phyloP scores from a whole-genome alignment of 345 rosid genomes.

The Corymbia maculata region DNA sequence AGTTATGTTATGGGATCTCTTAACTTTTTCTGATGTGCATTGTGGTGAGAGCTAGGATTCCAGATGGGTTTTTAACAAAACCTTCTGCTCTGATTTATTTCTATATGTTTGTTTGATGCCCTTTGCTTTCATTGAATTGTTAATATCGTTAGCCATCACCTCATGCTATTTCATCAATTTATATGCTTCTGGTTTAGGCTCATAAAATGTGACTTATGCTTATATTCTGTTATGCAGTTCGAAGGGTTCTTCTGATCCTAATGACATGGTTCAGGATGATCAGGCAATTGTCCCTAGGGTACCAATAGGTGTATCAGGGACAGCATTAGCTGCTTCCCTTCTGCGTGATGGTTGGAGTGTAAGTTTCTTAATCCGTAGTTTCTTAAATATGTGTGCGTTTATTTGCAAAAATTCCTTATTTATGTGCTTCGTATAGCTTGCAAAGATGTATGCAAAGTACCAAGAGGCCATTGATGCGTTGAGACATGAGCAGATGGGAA shows the following conservation, averaged over 20 bases:
- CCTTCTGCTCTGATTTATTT: neutral
- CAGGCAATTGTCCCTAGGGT: constrained; percentile 49
- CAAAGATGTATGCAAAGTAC: constrained; percentile 87
- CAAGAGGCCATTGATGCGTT: constrained; percentile 97
- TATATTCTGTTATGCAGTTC: constrained; percentile 19
- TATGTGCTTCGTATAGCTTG: constrained; percentile 30
- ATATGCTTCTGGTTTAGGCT: neutral
- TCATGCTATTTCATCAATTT: neutral
- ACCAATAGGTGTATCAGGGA: constrained; percentile 90
- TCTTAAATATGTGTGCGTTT: neutral
- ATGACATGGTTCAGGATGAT: constrained; percentile 36
- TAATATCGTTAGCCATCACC: neutral
- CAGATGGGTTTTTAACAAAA: neutral
- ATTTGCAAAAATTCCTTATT: neutral
- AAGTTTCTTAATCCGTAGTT: constrained; percentile 17
- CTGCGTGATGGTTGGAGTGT: constrained; percentile 99
- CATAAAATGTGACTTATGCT: neutral
- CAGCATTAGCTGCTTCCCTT: constrained; percentile 90
- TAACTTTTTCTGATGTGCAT: neutral
- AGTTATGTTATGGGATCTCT: neutral
- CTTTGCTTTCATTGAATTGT: neutral
- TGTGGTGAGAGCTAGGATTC: neutral
- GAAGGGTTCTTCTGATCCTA: constrained; percentile 19
- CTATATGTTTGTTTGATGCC: neutral
- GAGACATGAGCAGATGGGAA: constrained; percentile 91